Conservation (phyloP, 176 grass and related monocot species). For the Aechmea fasciata region DNA sequence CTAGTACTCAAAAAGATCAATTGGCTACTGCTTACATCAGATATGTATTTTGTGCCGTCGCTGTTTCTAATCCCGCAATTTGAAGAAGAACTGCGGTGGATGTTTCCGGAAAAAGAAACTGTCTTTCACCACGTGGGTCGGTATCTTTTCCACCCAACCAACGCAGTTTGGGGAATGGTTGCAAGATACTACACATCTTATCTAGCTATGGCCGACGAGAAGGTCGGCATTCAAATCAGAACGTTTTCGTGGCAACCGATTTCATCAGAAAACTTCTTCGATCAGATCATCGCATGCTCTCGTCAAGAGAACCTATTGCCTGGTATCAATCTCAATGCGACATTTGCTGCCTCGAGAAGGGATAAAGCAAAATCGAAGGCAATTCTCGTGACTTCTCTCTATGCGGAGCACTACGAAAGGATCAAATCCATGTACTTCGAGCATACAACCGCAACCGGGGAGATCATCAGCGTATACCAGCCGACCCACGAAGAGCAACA, state of each 20-base stretch:
- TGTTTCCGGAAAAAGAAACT: constrained; percentile 54
- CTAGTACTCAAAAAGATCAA: constrained; percentile 31
- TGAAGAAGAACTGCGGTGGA: constrained; percentile 17
- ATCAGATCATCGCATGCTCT: constrained; percentile 39
- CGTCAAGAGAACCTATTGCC: constrained; percentile 47
- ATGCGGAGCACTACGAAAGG: constrained; percentile 27
- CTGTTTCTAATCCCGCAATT: constrained; percentile 38
- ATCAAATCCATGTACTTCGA: constrained; percentile 47
- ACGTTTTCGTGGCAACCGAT: constrained; percentile 21
- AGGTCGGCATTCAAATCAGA: constrained; percentile 42
- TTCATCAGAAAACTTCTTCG: constrained; percentile 26
- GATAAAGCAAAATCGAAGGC: constrained; percentile 17
- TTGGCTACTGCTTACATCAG: constrained; percentile 46
- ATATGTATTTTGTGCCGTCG: constrained; percentile 38
- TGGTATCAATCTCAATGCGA: constrained; percentile 14
- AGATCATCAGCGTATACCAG: constrained; percentile 33
- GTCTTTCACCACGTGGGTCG: constrained; percentile 32
- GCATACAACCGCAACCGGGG: constrained; percentile 36
- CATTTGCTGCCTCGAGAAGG: constrained; percentile 3
- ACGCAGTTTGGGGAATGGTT: constrained; percentile 45
- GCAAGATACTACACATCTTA: constrained; percentile 39
- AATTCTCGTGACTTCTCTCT: constrained; percentile 39
- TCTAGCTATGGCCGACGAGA: constrained; percentile 34
- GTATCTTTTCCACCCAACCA: constrained; percentile 49
- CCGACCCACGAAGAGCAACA: constrained; percentile 22